A percentile compares a stretch with the other conserved stretches of the same genome.
Conservation (phyloP, 2,329 filamentous ascomycete genomes). For the Aureobasidium zeae region DNA sequence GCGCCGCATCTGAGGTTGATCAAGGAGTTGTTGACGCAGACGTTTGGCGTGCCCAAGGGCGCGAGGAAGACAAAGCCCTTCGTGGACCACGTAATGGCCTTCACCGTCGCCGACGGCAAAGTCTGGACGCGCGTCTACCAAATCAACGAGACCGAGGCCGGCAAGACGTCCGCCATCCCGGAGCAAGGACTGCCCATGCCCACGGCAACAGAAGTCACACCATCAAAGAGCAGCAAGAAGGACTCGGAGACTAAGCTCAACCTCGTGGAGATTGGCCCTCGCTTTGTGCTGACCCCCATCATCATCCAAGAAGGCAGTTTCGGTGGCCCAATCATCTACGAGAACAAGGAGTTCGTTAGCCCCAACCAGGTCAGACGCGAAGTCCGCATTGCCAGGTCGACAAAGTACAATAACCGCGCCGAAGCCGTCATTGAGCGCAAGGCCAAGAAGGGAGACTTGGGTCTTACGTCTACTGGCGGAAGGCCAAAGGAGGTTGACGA, state of each 20-base stretch:
- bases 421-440: constrained; percentile 65
- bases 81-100: constrained; percentile 87
- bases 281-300: constrained; percentile 88
- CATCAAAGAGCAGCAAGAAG: constrained; percentile 30
- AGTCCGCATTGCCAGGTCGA: constrained; percentile 64
- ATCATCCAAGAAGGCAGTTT: constrained; percentile 93
- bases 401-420: constrained; percentile 64
- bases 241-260: constrained; percentile 64
- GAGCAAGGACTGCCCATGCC: constrained; percentile 16
- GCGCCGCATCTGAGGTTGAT: constrained; percentile 72
- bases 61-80: constrained; percentile 91
- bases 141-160: constrained; percentile 70
- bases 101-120: constrained; percentile 84
- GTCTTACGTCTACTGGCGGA: constrained; percentile 59
- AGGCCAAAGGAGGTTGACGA: constrained; percentile 55
- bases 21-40: constrained; percentile 81
- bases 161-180: constrained; percentile 32
- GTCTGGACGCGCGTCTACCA: constrained; percentile 96
- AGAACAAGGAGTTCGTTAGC: constrained; percentile 95
- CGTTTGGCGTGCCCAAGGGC: constrained; percentile 83
- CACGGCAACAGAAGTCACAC: constrained; percentile 23
- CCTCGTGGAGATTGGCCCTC: constrained; percentile 85
- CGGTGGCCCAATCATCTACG: constrained; percentile 91
- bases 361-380: constrained; percentile 91
- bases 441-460: constrained; percentile 66